Evolutionary conservation across 176 grass and related monocot genomes (phyloP).

Genomic region (Rhynchospora breviuscula): DNA sequence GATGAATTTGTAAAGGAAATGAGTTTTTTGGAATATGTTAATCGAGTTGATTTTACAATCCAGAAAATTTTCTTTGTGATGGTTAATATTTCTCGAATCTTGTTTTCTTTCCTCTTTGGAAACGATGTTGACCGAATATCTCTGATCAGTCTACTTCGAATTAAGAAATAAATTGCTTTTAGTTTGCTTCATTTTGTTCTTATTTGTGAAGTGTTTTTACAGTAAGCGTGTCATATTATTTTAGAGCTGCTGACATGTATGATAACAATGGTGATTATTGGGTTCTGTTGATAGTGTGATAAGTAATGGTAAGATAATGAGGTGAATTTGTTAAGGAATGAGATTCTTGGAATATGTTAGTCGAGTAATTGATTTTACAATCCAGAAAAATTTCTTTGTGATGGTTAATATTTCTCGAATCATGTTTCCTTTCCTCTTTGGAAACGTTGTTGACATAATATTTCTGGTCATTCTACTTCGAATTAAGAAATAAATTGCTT

Average conservation of each 20-base stretch:
- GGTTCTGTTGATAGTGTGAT: not conserved
- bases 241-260: too few relatives aligned
- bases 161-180: too few relatives aligned
- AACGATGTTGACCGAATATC: too few relatives aligned
- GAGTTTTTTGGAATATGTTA: not conserved
- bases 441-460: too few relatives aligned
- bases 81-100: not conserved
- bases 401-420: not conserved
- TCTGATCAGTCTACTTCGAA: too few relatives aligned
- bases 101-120: not conserved
- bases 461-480: too few relatives aligned
- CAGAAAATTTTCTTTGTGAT: not conserved
- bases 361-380: not conserved
- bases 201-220: too few relatives aligned
- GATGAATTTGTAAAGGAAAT: not conserved
- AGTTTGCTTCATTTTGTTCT: too few relatives aligned
- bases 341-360: not conserved
- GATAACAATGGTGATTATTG: too few relatives aligned
- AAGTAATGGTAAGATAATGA: not conserved
- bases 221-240: too few relatives aligned
- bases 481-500: too few relatives aligned
- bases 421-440: not conserved
- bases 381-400: not conserved
- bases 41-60: not conserved
- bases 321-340: not conserved